Conservation (phyloP, 176 grass and related monocot species). For the Puccinellia tenuiflora region DNA sequence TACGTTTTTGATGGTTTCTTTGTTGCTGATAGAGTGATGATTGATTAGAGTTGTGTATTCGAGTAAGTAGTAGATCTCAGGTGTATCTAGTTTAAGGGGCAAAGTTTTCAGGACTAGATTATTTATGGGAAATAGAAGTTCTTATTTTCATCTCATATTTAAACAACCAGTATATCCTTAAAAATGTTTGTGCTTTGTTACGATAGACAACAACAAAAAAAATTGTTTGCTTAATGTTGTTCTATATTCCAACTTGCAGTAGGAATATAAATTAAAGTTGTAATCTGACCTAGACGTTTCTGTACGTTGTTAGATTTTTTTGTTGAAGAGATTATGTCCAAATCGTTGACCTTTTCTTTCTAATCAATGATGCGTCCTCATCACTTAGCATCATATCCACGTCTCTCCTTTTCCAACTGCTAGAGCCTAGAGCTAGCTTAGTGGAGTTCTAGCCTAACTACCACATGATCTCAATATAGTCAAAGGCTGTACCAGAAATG, state of each 20-base stretch:
- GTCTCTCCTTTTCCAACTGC: slow-evolving; percentile 9
- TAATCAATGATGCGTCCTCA: not conserved
- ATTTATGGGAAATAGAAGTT: not conserved
- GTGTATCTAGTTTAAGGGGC: not conserved
- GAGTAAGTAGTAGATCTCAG: not conserved
- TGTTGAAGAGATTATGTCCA: not conserved
- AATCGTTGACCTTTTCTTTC: slow-evolving; percentile 1
- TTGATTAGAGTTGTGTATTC: not conserved
- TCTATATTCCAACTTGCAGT: slow-evolving; percentile 11
- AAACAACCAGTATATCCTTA: not conserved
- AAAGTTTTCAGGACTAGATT: not conserved
- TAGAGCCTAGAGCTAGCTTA: not conserved
- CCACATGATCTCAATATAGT: not conserved
- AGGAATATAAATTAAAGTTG: slow-evolving; percentile 17
- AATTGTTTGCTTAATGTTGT: slow-evolving; percentile 6
- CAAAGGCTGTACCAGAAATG: not conserved
- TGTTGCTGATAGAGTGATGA: not conserved
- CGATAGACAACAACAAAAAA: not conserved
- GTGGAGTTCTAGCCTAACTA: not conserved
- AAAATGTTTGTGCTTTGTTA: not conserved
- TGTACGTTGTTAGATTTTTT: not conserved
- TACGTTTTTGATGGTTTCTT: not conserved
- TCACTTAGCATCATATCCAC: slow-evolving; percentile 15
- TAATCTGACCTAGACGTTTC: not conserved
- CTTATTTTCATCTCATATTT: not conserved